Conservation (phyloP, 177 flowering plant genomes). For the Telopea speciosissima region DNA sequence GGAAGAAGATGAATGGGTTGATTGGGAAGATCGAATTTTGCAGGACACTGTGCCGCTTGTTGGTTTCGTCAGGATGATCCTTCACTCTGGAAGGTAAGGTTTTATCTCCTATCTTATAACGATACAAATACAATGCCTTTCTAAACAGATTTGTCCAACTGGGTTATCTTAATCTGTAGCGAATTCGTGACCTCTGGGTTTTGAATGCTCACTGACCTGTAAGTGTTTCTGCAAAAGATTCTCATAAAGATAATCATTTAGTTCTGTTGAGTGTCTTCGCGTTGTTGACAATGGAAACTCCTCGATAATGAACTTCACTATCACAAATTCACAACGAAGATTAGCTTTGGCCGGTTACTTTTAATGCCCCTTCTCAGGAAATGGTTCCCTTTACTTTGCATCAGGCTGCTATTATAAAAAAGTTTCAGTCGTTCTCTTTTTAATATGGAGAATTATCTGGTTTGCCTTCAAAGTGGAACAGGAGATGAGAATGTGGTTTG, state of each 20-base stretch:
- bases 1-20: conserved; percentile 48
- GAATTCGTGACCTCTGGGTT: background rate
- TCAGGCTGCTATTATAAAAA: no score
- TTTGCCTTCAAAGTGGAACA: no score
- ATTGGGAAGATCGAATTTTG: conserved; percentile 92
- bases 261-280: background rate
- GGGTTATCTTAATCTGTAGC: background rate
- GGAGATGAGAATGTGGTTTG: no score
- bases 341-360: no score
- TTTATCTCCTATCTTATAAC: background rate
- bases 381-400: no score
- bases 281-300: background rate
- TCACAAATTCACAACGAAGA: background rate
- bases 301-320: background rate
- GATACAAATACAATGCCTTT: background rate
- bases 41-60: conserved; percentile 94
- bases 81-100: conserved; percentile 80
- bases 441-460: no score
- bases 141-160: background rate
- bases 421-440: no score
- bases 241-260: background rate
- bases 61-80: conserved; percentile 78
- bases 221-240: background rate
- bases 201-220: background rate
- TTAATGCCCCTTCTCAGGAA: no score